A percentile compares a stretch with the other conserved stretches of the same genome.
These are phyloP conservation scores for Ogataea zsoltii DNA, from an alignment of 805 yeast species.

Conservation along the genomic window DNA sequence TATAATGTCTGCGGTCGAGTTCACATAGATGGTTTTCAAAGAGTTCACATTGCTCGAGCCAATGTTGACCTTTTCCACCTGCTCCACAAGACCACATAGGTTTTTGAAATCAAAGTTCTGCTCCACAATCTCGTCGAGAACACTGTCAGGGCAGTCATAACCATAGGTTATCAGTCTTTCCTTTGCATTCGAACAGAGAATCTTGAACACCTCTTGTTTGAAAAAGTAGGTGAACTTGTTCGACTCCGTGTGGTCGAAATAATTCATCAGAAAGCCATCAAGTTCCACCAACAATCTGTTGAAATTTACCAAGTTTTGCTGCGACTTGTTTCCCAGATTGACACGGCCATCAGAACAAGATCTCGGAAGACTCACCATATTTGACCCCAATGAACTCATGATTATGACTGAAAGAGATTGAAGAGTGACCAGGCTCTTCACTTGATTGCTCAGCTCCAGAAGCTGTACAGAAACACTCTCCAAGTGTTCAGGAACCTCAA, in stretches of 20 bases:
- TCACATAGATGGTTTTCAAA: conserved; percentile 19
- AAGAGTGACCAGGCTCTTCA: conserved; percentile 13
- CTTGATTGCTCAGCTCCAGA: conserved; percentile 13
- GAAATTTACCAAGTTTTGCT: conserved; percentile 15
- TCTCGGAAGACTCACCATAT: conserved; percentile 8
- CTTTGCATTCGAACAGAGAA: conserved; percentile 11
- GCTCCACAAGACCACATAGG: conserved; percentile 20
- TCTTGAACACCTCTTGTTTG: conserved; percentile 21
- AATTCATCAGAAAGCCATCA: conserved; percentile 12
- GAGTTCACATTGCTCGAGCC: conserved; percentile 18
- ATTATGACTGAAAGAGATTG: conserved; percentile 21
- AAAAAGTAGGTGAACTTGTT: conserved; percentile 13
- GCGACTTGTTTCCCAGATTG: conserved; percentile 6
- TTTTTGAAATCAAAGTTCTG: conserved; percentile 18
- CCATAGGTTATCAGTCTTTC: conserved; percentile 2
- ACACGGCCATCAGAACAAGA: neutral
- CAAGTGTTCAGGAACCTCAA: conserved; percentile 23
- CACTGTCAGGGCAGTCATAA: neutral
- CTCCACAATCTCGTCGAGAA: conserved; percentile 14
- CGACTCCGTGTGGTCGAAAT: conserved; percentile 16
- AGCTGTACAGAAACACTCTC: conserved; percentile 19
- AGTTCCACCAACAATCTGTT: conserved; percentile 11
- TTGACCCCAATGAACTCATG: conserved; percentile 17
- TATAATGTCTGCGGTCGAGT: conserved; percentile 16
- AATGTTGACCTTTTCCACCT: conserved; percentile 20